Base-by-base conservation (phyloP, 2,329 filamentous ascomycete genomes). In the Colletotrichum sp. region DNA sequence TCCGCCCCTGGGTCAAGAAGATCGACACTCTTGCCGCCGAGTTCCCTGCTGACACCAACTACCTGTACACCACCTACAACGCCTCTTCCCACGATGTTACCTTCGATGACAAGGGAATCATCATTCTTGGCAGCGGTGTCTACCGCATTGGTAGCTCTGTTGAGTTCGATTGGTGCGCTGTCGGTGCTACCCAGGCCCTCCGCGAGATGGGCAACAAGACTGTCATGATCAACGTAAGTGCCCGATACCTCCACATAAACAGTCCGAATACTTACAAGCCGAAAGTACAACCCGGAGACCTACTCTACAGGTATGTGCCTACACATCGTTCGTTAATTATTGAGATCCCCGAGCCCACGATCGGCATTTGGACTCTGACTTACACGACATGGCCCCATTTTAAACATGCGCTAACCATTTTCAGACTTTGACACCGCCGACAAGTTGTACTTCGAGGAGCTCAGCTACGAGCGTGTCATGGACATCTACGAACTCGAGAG, bases 81-180 rank as follows among this genome's bases (percentile, higher is more conserved):
- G 97, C 96, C 73, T 95, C 95, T 18, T 93, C 95, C 18, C 96
- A 99, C 87, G 97, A 99, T 85, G 95, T 99, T 65, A 94, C 92
- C 16, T 99, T 99, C 79, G 94, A 98, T 79, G 96, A 99, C 84
- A 94, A 98, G 80, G 96, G 96, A 78, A 95, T 93, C 62, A 88
- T 99, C 72, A 94, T 99, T 75, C 92, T 99, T 16, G 97, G 97
- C 76, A 96, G 94, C 83, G 97, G 97, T 86, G 97, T 99, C 26
- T 99, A 99, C 91, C 93, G 97, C 84, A 99, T 99, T 83, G 97
- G 97, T 82, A 96, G 94, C 87, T 98, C 96, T 8, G 97, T 99
- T 69, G 97, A 99, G 86, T 99, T 99, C 83, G 96, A 99, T 87
- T 99, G 96, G 96, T 99, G 96, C 84, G 96, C 96, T 78, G 96